phyloP scores from a whole-genome alignment of 495 filamentous ascomycete genomes.

The Neurospora sp. region DNA sequence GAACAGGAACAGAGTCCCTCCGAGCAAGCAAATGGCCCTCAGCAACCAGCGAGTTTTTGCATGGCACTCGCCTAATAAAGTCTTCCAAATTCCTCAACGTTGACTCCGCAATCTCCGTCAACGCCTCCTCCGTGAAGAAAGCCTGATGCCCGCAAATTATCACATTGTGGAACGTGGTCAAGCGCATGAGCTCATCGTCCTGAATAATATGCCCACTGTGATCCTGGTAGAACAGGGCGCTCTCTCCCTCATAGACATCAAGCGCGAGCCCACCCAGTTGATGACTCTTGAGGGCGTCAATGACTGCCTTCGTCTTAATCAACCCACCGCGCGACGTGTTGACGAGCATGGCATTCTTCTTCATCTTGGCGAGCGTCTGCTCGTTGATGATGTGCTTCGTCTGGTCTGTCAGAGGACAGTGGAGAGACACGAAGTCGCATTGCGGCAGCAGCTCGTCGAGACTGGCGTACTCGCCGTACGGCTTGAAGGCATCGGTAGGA shows the following conservation, averaged over 20 bases:
- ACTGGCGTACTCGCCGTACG: slow-evolving; percentile 45
- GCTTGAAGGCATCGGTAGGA: slow-evolving; percentile 33
- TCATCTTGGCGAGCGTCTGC: slow-evolving; percentile 42
- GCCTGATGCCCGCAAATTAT: slow-evolving; percentile 59
- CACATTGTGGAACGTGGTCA: slow-evolving; percentile 63
- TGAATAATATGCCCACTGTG: slow-evolving; percentile 58
- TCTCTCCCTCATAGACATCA: slow-evolving; percentile 48
- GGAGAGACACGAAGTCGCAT: slow-evolving; percentile 52
- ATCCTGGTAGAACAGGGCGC: slow-evolving; percentile 53
- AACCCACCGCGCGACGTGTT: slow-evolving; percentile 60
- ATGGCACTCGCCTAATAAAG: slow-evolving; percentile 19
- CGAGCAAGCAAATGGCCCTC: slow-evolving; percentile 6
- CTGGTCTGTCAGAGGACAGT: slow-evolving; percentile 51
- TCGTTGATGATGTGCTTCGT: slow-evolving; percentile 54
- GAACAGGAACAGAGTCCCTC: slow-evolving; percentile 13
- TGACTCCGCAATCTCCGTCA: slow-evolving; percentile 53
- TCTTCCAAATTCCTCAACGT: slow-evolving; percentile 46
- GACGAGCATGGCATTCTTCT: slow-evolving; percentile 50
- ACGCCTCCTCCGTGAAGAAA: slow-evolving; percentile 58
- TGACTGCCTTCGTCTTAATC: slow-evolving; percentile 48
- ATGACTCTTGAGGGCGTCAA: slow-evolving; percentile 48
- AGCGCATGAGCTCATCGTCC: slow-evolving; percentile 56
- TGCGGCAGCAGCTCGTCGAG: slow-evolving; percentile 44
- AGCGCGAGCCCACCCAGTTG: slow-evolving; percentile 45
- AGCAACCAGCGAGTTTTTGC: slow-evolving; percentile 29